Evolutionary conservation across 169 alveolate species (phyloP), one percentile per base, ranked within the genome.

Genomic region (Plasmodium falciparum): DNA sequence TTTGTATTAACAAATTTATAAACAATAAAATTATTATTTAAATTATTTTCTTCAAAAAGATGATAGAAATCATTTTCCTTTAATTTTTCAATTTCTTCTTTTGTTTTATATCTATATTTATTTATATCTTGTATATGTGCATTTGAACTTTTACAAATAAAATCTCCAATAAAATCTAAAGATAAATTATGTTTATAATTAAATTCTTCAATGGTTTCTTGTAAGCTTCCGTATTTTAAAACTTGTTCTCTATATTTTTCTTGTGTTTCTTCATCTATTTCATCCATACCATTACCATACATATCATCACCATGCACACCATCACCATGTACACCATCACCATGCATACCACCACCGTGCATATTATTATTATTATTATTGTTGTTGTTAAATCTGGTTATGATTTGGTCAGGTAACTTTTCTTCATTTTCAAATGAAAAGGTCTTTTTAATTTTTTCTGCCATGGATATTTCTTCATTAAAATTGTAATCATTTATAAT

Each of bases 161-260:
- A 83, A 54, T 83, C 91, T 1, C 91, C 91, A 17, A 83, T 26
- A 47, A 83, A 83, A 69, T 83, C 83, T 6, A 83, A 43, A 8
- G 74, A 61, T 20, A 83, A 26, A 33, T 49, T 39, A 54, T 83
- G 91, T 49, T 83, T 83, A 15, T 20, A n/a, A 49, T 69, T 71
- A 62, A 83, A 83, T 15, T 83, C 91, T 13, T 59, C 50, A 2
- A 83, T 29, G 0, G 91, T 83, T 58, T 83, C 91, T 67, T 67
- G 85, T n/a, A 83, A 47, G 0, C 73, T 47, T 20, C 91, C 91
- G 47, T 56, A 22, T 54, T 83, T 67, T 43, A 83, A 61, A 3
- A 83, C 73, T 9, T 83, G 65, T 61, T 8, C 15, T 33, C 91
- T 50, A 26, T 39, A 33, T 20, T 13, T 17, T 13, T 83, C 91